Base-by-base conservation (phyloP, 805 yeast genomes). In the Candida verbasci region DNA sequence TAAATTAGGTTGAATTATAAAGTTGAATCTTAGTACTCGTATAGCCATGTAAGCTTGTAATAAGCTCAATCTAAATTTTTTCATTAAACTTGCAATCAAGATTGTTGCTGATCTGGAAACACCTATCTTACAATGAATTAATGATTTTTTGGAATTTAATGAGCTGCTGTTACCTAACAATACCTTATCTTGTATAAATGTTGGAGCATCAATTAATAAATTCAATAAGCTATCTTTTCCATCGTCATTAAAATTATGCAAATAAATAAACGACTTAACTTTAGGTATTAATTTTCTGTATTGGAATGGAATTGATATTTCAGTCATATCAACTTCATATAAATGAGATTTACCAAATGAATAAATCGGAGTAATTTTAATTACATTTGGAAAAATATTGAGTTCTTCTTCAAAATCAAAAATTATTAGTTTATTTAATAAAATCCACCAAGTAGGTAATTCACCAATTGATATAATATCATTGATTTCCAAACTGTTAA, bases 81-180 rank as follows among this genome's bases (percentile, higher is more conserved):
- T 53, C 70, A 65, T 65, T 24, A 63, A 51, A 35, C 58, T 55
- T 2, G 70, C 70, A 30, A 65, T 55, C 4, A 63, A 58, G 29
- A 65, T 55, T 9, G 69, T 54, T 4, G 70, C 72, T n/a, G 68
- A 62, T 24, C 72, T 47, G 4, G 68, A 62, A 12, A 65, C 72
- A 0, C 72, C 72, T 29, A 65, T 65, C 18, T 60, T 53, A 43
- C 72, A 65, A 42, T 65, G 72, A 12, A 61, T 54, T 36, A 65
- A 43, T 1, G 61, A 50, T 28, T 14, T 32, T 20, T 27, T 20
- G 17, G 12, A 16, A 23, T 9, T 45, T 45, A 6, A 20, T n/a
- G n/a, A n/a, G n/a, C n/a, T n/a, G n/a, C n/a, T n/a, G n/a, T n/a
- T n/a, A n/a, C n/a, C n/a, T n/a, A n/a, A n/a, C n/a, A n/a, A 38